Conservation (phyloP, 1,284 basidiomycete species). For the Spongispora temasekensis region DNA sequence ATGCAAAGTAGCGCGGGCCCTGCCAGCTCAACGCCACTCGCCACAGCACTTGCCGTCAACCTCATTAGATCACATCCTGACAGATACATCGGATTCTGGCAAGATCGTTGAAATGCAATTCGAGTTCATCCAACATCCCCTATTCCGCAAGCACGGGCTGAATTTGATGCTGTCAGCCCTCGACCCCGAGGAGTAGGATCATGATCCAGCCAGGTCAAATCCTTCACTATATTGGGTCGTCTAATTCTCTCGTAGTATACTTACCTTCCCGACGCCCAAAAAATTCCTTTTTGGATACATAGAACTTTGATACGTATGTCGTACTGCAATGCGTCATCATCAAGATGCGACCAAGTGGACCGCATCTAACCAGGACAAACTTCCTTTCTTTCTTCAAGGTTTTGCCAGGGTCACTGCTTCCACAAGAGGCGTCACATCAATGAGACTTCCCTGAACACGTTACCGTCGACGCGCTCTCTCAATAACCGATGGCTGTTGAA, state of each 20-base stretch:
- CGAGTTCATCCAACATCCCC: conserved; percentile 22
- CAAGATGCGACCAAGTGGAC: conserved; percentile 47
- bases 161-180: conserved; percentile 44
- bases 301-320: conserved; percentile 58
- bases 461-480: conserved; percentile 56
- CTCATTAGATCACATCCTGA: conserved; percentile 3
- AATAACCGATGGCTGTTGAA: conserved; percentile 54
- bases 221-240: conserved; percentile 38
- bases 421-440: conserved; percentile 51
- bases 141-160: conserved; percentile 8
- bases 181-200: conserved; percentile 38
- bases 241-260: conserved; percentile 37
- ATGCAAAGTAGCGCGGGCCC: conserved; percentile 9
- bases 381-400: conserved; percentile 26
- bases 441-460: conserved; percentile 57
- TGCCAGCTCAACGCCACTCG: conserved; percentile 3
- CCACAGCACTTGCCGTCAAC: neutral
- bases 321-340: conserved; percentile 70
- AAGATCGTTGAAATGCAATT: conserved; percentile 37
- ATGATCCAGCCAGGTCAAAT: conserved; percentile 50
- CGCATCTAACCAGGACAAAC: conserved; percentile 54
- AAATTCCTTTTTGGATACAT: conserved; percentile 66
- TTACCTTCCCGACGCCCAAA: conserved; percentile 61
- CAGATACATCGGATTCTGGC: neutral
- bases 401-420: conserved; percentile 51